A percentile compares a stretch with the other conserved stretches of the same genome.
These are phyloP conservation scores for Ustilago sp. DNA, from an alignment of 1,284 basidiomycete species.

Conservation along the genomic window DNA sequence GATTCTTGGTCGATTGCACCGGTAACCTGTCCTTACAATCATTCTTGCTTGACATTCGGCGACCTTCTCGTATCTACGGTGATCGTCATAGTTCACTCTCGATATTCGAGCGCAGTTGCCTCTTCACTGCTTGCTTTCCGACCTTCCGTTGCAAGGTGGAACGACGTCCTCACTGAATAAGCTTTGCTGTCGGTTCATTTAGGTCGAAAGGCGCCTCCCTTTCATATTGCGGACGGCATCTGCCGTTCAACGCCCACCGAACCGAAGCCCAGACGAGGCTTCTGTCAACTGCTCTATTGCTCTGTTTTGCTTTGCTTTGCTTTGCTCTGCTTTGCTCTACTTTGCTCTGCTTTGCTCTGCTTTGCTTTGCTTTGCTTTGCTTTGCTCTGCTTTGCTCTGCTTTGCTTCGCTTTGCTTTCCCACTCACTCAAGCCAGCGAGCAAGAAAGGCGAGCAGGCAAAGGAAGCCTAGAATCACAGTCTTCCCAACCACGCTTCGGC, in stretches of 20 bases:
- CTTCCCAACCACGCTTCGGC: constrained; percentile 16
- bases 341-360: neutral
- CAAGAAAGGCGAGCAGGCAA: constrained; percentile 6
- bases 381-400: neutral
- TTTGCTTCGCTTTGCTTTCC: neutral
- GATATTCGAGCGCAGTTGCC: neutral
- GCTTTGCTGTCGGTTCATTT: constrained; percentile 19
- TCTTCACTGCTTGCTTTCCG: neutral
- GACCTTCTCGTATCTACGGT: neutral
- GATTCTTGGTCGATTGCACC: neutral
- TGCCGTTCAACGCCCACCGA: constrained; percentile 41
- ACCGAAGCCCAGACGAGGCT: constrained; percentile 28
- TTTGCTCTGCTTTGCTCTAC: neutral
- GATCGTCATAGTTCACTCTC: neutral
- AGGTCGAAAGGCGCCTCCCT: constrained; percentile 2
- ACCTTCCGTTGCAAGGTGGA: constrained; percentile 11
- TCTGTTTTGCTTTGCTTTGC: neutral
- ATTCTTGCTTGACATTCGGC: neutral
- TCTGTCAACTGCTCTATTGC: constrained; percentile 5
- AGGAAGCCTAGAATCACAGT: constrained; percentile 6
- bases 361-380: neutral
- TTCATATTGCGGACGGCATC: constrained; percentile 37
- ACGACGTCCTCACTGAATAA: constrained; percentile 19
- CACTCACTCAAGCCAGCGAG: constrained; percentile 1
- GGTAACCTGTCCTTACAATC: neutral